Base-by-base conservation (phyloP, 768 basidiomycete genomes). In the Cubamyces lactineus region DNA sequence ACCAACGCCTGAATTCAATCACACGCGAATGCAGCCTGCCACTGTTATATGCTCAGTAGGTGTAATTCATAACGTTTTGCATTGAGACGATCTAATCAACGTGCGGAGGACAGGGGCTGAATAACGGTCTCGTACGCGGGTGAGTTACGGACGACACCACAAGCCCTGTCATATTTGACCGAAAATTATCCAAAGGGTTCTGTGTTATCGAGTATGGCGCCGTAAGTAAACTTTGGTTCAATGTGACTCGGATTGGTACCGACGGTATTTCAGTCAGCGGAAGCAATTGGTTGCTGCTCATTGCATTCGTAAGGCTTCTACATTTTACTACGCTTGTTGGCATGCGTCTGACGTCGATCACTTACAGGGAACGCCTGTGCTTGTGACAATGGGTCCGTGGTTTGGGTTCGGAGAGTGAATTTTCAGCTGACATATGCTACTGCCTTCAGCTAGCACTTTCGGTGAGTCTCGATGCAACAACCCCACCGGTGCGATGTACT, bases 121-220 rank as follows among this genome's bases (percentile, higher is more conserved):
- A 38, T 19, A 46, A 46, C 24, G 15, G 17, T 11, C 5, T 55
- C 8, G 43, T 55, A 2, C 45, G 54, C 45, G 43, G 54, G 54
- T 55, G 8, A 46, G 42, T 9, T 2, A 1, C 3, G 17, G 0
- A 34, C 34, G 34, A 11, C 34, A 34, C 9, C 34, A 34, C 9
- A 9, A 1, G 1, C 34, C 34, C 34, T 9, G 4, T 34, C 5
- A 9, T 34, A 34, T 4, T 34, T 34, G 34, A 34, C 9, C 34
- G 28, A n/a, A 34, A 34, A 34, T 11, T 4, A 34, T 53, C n/a
- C 21, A 8, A 21, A 55, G 54, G 8, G n/a, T 55, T 1, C 41
- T 55, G 8, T 55, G 54, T 26, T 55, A 46, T 21, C 42, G 54
- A 21, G 21, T 55, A 6, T 55, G 54, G 54, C 28, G n/a, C n/a